phyloP scores from a whole-genome alignment of 768 basidiomycete genomes.

The Tricholoma furcatifolium region DNA sequence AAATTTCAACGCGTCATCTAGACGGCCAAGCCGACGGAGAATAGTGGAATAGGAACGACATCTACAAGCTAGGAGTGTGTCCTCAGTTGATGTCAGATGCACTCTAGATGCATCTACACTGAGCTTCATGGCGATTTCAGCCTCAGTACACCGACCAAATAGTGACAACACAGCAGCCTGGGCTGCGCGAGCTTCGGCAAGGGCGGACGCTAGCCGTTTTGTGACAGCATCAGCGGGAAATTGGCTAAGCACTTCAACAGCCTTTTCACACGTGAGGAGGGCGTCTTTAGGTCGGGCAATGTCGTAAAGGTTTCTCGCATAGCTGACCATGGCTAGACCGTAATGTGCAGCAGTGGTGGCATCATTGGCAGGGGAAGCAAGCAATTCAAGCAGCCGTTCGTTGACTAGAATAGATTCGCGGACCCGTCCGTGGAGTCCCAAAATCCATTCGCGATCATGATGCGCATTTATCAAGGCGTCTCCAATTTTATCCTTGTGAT shows the following conservation, averaged over 20 bases:
- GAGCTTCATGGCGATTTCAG: not conserved
- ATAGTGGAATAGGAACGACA: constrained; percentile 1
- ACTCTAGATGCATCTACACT: not conserved
- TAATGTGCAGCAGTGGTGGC: constrained; percentile 2
- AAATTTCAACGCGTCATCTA: constrained; percentile 8
- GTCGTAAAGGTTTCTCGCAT: constrained; percentile 4
- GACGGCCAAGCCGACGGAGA: not conserved
- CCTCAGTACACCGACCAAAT: constrained; percentile 8
- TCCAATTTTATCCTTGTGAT: constrained; percentile 2
- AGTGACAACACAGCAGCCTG: not conserved
- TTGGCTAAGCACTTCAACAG: not conserved
- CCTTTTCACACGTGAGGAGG: constrained; percentile 1
- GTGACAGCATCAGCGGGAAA: not conserved
- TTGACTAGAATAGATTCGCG: constrained; percentile 3
- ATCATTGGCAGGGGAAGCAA: constrained; percentile 2
- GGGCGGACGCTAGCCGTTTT: not conserved
- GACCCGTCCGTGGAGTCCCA: constrained; percentile 8
- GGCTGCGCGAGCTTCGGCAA: not conserved
- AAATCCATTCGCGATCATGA: constrained; percentile 2
- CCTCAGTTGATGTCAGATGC: not conserved
- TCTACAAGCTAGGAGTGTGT: constrained; percentile 6
- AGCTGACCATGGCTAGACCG: not conserved
- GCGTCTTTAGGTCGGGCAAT: constrained; percentile 8
- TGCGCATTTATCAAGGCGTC: not conserved
- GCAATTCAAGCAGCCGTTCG: not conserved